Base-by-base conservation (phyloP, 805 yeast genomes). In the Starmerella ratchasimensis region DNA sequence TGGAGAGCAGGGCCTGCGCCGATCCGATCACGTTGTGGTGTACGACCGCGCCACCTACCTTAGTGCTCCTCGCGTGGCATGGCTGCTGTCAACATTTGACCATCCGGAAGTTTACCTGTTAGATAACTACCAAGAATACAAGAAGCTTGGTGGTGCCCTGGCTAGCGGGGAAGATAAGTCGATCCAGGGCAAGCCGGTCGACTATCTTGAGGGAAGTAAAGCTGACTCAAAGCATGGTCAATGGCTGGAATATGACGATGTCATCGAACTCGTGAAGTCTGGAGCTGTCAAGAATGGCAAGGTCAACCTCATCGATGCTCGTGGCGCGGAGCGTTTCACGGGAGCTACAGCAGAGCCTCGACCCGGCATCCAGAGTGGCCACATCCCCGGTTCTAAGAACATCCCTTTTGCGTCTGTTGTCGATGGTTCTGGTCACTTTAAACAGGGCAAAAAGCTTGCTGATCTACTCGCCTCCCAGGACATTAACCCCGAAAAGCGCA, bases 291-390 rank as follows among this genome's bases (percentile, higher is more conserved):
- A 34, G 15, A 15, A 15, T 2, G 75, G 9, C 17, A 30, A 69
- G 10, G 75, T 68, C 51, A 61, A 72, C 36, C 62, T 76, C 22
- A 66, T 82, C 28, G 98, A 88, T 58, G 97, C 97, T 0, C 72
- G 98, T 50, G 67, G 93, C 15, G 33, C 37, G 16, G 79, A 68
- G 2, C 66, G 97, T 43, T 88, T 76, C 59, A 65, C 78, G 0
- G 97, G 96, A 10, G 64, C 62, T 17, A 80, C 68, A 2, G 82
- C 90, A 2, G 98, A 90, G 60, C 94, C 95, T 37, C 69, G 98
- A 50, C 72, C 83, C 1, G 96, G 88, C 0, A 60, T 88, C 28
- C 64, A 88, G 2, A 76, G 93, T 3, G 98, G 98, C 0, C 98
- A 90, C 58, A 69, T 84, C 19, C 88, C 93, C 1, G 80, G 82